These are phyloP conservation scores for Cyberlindnera xylosilytica DNA, from an alignment of 805 yeast genomes.

Conservation along the genomic window DNA sequence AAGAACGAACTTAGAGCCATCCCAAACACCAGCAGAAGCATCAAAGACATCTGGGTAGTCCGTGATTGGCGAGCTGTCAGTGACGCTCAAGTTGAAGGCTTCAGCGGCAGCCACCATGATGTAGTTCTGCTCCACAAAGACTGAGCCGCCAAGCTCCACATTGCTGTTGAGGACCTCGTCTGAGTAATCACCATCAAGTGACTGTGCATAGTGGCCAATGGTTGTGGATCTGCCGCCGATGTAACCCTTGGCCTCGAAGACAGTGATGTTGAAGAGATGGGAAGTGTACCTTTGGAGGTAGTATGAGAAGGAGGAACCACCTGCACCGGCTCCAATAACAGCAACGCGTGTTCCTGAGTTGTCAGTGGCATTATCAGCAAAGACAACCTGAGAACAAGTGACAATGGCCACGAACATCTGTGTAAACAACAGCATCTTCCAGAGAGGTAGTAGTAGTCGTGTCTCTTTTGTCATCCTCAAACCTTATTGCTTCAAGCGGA, in stretches of 20 bases:
- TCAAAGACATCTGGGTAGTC: constrained; percentile 13
- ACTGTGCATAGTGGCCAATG: constrained; percentile 18
- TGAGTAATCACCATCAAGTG: constrained; percentile 18
- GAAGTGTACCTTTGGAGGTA: constrained; percentile 38
- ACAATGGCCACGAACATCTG: constrained; percentile 1
- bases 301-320: constrained; percentile 47
- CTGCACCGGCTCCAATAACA: constrained; percentile 51
- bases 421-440: neutral
- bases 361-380: neutral
- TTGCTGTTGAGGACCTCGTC: constrained; percentile 16
- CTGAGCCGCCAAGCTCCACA: constrained; percentile 45
- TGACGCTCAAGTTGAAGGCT: constrained; percentile 31
- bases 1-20: constrained; percentile 31
- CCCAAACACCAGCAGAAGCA: constrained; percentile 34
- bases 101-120: constrained; percentile 37
- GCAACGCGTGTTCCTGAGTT: constrained; percentile 30
- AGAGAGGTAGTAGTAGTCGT: no score
- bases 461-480: no score
- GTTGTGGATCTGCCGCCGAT: constrained; percentile 47
- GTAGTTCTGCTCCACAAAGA: constrained; percentile 39
- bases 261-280: constrained; percentile 34
- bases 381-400: constrained; percentile 2
- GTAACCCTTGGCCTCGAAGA: constrained; percentile 38
- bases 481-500: no score
- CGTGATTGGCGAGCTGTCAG: constrained; percentile 9